These are phyloP conservation scores for Myochromella boudieri DNA, from an alignment of 768 basidiomycete genomes.

Conservation along the genomic window DNA sequence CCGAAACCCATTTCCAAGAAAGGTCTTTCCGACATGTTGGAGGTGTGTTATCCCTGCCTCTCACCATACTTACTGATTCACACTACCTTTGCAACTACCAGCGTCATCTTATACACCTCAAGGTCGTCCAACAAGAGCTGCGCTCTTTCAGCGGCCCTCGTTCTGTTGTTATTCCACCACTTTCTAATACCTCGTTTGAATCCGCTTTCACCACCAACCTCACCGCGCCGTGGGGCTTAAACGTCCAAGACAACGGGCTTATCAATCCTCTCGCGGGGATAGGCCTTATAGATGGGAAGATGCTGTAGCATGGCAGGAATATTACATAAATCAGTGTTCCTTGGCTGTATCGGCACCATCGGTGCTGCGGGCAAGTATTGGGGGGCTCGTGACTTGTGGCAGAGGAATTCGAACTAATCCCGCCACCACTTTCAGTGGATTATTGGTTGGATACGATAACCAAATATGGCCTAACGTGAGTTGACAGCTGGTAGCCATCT, in stretches of 20 bases:
- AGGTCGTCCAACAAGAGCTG: slow-evolving; percentile 79
- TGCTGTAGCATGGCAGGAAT: too few species aligned
- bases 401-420: too few species aligned
- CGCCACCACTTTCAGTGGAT: too few species aligned
- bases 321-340: too few species aligned
- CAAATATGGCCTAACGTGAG: too few species aligned
- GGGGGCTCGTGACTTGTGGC: too few species aligned
- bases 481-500: too few species aligned
- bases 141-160: slow-evolving; percentile 48
- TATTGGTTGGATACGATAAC: too few species aligned
- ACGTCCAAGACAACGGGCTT: slow-evolving; percentile 50
- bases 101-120: slow-evolving; percentile 89
- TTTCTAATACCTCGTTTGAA: slow-evolving; percentile 54
- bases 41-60: slow-evolving; percentile 60
- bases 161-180: slow-evolving; percentile 64
- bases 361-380: too few species aligned
- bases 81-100: slow-evolving; percentile 22
- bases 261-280: slow-evolving; percentile 86
- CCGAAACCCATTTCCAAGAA: slow-evolving; percentile 98
- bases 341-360: too few species aligned
- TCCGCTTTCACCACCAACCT: slow-evolving; percentile 43
- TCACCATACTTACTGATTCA: too few species aligned
- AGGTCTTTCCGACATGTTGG: slow-evolving; percentile 87
- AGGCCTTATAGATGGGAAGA: slow-evolving; percentile 86
- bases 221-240: slow-evolving; percentile 21